Evolutionary conservation across 2,329 filamentous ascomycete species (phyloP).

Genomic region (Aspergillus fischeri): DNA sequence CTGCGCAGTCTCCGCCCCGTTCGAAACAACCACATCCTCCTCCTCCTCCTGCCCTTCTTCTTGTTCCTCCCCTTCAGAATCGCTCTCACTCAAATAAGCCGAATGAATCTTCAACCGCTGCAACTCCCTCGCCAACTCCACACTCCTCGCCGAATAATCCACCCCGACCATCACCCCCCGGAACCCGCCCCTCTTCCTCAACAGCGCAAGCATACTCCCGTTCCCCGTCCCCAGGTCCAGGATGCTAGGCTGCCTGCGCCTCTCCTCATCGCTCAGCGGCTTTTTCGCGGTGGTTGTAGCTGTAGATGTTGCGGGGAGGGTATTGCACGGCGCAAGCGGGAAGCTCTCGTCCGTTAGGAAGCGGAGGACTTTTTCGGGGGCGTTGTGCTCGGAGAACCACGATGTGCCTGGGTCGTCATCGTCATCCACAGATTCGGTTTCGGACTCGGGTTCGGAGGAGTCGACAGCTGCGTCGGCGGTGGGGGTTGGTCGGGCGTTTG

Average conservation of each 20-base stretch:
- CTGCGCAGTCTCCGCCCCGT: neutral
- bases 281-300: neutral
- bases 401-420: slow-evolving; percentile 75
- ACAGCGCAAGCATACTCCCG: slow-evolving; percentile 80
- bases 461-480: slow-evolving; percentile 54
- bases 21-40: slow-evolving; percentile 24
- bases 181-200: slow-evolving; percentile 65
- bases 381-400: slow-evolving; percentile 94
- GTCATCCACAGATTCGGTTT: slow-evolving; percentile 55
- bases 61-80: slow-evolving; percentile 46
- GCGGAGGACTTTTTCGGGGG: slow-evolving; percentile 72
- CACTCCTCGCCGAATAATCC: slow-evolving; percentile 75
- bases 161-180: slow-evolving; percentile 71
- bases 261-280: slow-evolving; percentile 1
- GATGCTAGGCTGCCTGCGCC: slow-evolving; percentile 43
- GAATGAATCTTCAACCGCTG: slow-evolving; percentile 35
- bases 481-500: slow-evolving; percentile 3
- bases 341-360: slow-evolving; percentile 57
- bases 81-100: slow-evolving; percentile 29
- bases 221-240: slow-evolving; percentile 93
- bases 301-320: slow-evolving; percentile 6
- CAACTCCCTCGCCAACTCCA: slow-evolving; percentile 69
- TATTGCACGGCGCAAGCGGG: slow-evolving; percentile 41
- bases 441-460: slow-evolving; percentile 59
- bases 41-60: slow-evolving; percentile 49